phyloP scores from a whole-genome alignment of 2,329 filamentous ascomycete genomes.

The Rutstroemia sp. region DNA sequence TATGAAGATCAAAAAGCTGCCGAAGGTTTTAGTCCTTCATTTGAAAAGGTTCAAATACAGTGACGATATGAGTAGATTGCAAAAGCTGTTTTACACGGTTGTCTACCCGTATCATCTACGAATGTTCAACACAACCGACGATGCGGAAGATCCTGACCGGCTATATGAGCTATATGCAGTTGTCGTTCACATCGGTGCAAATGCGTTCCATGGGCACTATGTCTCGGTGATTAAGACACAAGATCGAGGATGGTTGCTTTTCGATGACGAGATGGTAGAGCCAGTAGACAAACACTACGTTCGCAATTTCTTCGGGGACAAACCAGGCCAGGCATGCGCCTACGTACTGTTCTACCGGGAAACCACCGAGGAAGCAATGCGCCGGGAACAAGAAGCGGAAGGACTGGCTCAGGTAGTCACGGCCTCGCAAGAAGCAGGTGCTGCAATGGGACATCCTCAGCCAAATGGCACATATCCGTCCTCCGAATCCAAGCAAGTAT shows the following conservation, averaged over 20 bases:
- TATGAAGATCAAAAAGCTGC: slow-evolving; percentile 97
- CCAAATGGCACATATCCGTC: slow-evolving; percentile 33
- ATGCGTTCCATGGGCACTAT: slow-evolving; percentile 96
- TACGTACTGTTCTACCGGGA: slow-evolving; percentile 99
- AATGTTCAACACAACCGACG: slow-evolving; percentile 76
- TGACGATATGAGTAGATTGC: slow-evolving; percentile 84
- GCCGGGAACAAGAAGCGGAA: slow-evolving; percentile 78
- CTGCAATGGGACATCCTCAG: slow-evolving; percentile 43
- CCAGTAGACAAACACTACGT: slow-evolving; percentile 96
- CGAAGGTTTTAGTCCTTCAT: slow-evolving; percentile 85
- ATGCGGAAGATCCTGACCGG: slow-evolving; percentile 88
- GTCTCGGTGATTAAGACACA: slow-evolving; percentile 97
- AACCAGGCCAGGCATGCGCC: slow-evolving; percentile 81
- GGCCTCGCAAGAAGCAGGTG: slow-evolving; percentile 48
- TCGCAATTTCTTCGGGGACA: slow-evolving; percentile 93
- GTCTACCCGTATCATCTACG: slow-evolving; percentile 96
- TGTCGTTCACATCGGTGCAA: slow-evolving; percentile 93
- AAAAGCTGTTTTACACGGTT: slow-evolving; percentile 94
- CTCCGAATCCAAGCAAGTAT: slow-evolving; percentile 40
- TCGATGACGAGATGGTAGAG: slow-evolving; percentile 98
- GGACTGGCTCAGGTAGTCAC: slow-evolving; percentile 53
- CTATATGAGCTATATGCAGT: slow-evolving; percentile 96
- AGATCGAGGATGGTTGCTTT: slow-evolving; percentile 90
- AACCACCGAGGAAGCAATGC: slow-evolving; percentile 60
- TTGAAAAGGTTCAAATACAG: slow-evolving; percentile 98